Base-by-base conservation (phyloP, 106 monocot species). In the Apostasia ramifera region DNA sequence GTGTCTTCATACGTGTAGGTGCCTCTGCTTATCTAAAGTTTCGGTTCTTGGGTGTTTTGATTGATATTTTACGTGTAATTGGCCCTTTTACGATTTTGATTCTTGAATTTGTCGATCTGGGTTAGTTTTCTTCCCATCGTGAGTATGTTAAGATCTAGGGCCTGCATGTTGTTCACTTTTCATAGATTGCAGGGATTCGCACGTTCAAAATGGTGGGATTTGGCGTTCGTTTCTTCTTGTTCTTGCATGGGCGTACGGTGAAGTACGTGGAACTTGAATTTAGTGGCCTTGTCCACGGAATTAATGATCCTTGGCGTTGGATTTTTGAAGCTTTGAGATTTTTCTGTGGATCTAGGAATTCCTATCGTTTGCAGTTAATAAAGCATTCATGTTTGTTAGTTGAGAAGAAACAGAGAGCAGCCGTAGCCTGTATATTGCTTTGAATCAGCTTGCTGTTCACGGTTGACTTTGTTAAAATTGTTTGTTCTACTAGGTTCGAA, bases 1-100 rank as follows among this genome's bases (percentile, higher is more conserved):
- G 73, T 93, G 93, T 81, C 86, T 93, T 42, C 93, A 93, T 71
- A 86, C 93, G 42, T 93, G 93, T 93, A 61, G 83, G 88, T 76
- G 64, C 63, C 62, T 26, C 73, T 39, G 40, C 43, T 40, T 6
- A 2, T 59, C n/a, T 71, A 6, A 2, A 8, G 14, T 39, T 57
- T 44, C 42, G 46, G 48, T 61, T 63, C n/a, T 66, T n/a, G 4
- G 66, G 55, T 55, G 40, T 71, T 43, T 65, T 47, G 15, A 37
- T 65, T 6, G 15, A 8, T 7, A 48, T 65, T 15, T 12, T 43
- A 15, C 62, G 44, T 62, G 8, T 10, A 2, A 44, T 62, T 62
- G 26, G 3, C 5, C 6, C 40, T 4, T 65, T 62, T 62, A 62
- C 9, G 44, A 62, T 13, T 1, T 5, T 12, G 42, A 43, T 62